Evolutionary conservation across 495 filamentous ascomycete genomes (phyloP), one percentile per base, ranked within the genome.

Genomic region (Penicillium soppii): DNA sequence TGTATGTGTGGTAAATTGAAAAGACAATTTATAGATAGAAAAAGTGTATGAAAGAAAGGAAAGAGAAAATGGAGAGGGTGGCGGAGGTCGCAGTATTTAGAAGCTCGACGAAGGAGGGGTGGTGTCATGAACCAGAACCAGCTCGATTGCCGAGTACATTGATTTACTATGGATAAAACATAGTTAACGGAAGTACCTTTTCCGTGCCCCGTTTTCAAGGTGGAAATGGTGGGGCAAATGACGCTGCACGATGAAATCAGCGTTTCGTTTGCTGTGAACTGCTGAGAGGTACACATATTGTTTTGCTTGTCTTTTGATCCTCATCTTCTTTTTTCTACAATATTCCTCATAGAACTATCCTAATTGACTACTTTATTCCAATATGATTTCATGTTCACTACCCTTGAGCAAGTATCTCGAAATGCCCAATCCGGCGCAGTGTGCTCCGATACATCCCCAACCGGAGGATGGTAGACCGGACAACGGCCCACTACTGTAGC

Each of bases 211-310:
- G 21, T 23, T 17, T 29, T 7, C 32, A 35, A 53, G 52, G 61
- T 61, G 65, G 57, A 54, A n/a, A 67, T 65, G 52, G 55, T 69
- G 68, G 68, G 68, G 68, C 67, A 52, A 56, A 70, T 70, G 65
- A 69, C 67, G 61, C 54, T 52, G 59, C 54, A 42, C 47, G 13
- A 57, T 65, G 62, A 63, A 58, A 52, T 63, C 54, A 60, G 42
- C 17, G 17, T 23, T 13, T 12, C 27, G 29, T 25, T 39, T 26
- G 25, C 3, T 32, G 10, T 22, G 25, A 27, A 9, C 5, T n/a
- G n/a, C n/a, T n/a, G n/a, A n/a, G n/a, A n/a, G n/a, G 25, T 27
- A 27, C 25, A 27, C 4, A 5, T 27, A 9, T 15, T 23, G 12
- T 19, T 37, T 19, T 20, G 21, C 12, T 25, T 36, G 3, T 15